These are phyloP conservation scores for Porodaedalea pini DNA, from an alignment of 1,284 basidiomycete genomes.

Conservation along the genomic window DNA sequence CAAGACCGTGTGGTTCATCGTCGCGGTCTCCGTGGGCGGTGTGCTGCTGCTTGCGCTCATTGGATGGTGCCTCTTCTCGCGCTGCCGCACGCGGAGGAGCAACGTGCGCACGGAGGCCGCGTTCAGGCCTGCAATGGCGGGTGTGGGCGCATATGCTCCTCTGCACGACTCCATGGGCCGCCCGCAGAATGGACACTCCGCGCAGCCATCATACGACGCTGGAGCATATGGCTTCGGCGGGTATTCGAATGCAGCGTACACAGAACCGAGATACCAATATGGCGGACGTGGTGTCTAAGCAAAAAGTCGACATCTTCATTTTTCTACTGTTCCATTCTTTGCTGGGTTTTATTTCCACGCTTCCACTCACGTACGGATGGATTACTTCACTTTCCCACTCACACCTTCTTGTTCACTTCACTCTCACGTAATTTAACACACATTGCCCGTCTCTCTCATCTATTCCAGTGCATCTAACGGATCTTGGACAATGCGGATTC, in stretches of 20 bases:
- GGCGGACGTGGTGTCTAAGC: conserved; percentile 12
- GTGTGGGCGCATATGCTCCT: conserved; percentile 13
- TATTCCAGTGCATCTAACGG: neutral
- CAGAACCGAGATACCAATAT: conserved; percentile 19
- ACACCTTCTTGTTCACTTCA: neutral
- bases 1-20: conserved; percentile 18
- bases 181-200: neutral
- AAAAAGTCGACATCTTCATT: neutral
- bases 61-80: neutral
- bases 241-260: neutral
- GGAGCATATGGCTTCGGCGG: neutral
- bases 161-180: conserved; percentile 1
- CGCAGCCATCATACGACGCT: neutral
- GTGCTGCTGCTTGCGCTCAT: conserved; percentile 2
- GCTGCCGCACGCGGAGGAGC: conserved; percentile 13
- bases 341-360: too few relatives aligned
- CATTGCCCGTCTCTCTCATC: neutral
- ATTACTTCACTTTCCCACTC: neutral
- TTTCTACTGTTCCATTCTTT: neutral
- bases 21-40: conserved; percentile 9
- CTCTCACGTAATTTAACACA: neutral
- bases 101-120: conserved; percentile 15
- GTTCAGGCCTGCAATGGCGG: conserved; percentile 17
- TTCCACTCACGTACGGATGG: too few relatives aligned
- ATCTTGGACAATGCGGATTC: neutral